Evolutionary conservation across 2,329 filamentous ascomycete species (phyloP).

Genomic region (Chrysoporthe cubensis): DNA sequence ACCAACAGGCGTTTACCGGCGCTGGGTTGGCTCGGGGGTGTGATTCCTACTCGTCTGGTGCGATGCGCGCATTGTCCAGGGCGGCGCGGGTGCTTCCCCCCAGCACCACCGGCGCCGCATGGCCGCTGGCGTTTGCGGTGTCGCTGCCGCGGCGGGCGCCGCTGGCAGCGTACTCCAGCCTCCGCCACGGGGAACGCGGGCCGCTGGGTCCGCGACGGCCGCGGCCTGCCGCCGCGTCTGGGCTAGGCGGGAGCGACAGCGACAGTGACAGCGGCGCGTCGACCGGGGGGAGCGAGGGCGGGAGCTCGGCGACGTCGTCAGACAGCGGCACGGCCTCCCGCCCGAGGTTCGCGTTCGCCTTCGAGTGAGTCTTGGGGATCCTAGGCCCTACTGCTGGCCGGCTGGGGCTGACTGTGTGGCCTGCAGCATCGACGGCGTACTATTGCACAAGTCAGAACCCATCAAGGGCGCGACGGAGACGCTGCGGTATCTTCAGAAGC

Average conservation of each 20-base stretch:
- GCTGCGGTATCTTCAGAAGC: conserved; percentile 71
- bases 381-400: neutral
- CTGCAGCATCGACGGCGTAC: conserved; percentile 83
- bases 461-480: conserved; percentile 79
- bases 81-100: conserved; percentile 17
- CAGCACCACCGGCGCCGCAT: neutral
- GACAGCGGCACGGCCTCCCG: neutral
- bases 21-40: neutral
- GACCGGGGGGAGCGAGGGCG: too few species aligned
- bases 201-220: neutral
- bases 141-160: neutral
- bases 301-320: neutral
- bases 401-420: neutral
- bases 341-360: conserved; percentile 29
- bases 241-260: too few species aligned
- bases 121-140: neutral
- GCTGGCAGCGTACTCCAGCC: neutral
- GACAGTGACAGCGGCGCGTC: too few species aligned
- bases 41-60: neutral
- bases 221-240: too few species aligned
- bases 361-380: conserved; percentile 36
- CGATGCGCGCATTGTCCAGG: conserved; percentile 18
- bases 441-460: conserved; percentile 78
- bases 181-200: neutral
- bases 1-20: neutral